Conservation (phyloP, 306 rosid species). For the Sesbania bispinosa region DNA sequence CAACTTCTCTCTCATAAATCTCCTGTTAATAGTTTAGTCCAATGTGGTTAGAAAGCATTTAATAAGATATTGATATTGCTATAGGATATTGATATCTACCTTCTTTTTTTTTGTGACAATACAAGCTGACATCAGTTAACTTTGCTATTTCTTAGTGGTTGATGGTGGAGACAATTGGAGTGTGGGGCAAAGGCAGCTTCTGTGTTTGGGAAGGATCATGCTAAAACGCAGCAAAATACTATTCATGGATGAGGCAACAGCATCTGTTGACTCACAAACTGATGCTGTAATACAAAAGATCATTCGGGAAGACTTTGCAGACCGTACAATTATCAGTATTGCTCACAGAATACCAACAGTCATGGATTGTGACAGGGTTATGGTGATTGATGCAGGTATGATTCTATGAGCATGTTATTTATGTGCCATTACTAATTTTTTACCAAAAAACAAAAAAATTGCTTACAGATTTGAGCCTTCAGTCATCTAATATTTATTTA, state of each 20-base stretch:
- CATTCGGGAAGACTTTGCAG: constrained; percentile 71
- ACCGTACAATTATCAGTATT: constrained; percentile 75
- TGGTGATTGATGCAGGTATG: constrained; percentile 86
- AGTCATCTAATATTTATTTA: background rate
- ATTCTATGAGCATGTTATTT: no score
- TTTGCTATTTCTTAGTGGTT: constrained; percentile 42
- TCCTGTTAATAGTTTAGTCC: background rate
- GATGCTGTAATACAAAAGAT: constrained; percentile 75
- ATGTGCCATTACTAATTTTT: background rate
- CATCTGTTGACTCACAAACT: constrained; percentile 91
- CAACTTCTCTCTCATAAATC: constrained; percentile 9
- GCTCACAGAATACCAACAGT: constrained; percentile 96
- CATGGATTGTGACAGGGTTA: constrained; percentile 79
- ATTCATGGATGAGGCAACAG: constrained; percentile 93
- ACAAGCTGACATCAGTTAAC: background rate
- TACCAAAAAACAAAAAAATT: no score
- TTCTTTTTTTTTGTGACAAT: background rate
- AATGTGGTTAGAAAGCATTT: background rate
- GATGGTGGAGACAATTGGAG: constrained; percentile 93
- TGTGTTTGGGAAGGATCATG: constrained; percentile 85
- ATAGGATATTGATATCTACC: background rate
- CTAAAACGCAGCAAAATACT: constrained; percentile 62
- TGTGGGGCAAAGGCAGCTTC: constrained; percentile 88
- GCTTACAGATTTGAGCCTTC: no score
- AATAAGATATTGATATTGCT: background rate